Percentiles rank a stretch among this genome's conserved stretches.
phyloP scores from a whole-genome alignment of 495 filamentous ascomycete genomes.

The Penicillium arizonense region DNA sequence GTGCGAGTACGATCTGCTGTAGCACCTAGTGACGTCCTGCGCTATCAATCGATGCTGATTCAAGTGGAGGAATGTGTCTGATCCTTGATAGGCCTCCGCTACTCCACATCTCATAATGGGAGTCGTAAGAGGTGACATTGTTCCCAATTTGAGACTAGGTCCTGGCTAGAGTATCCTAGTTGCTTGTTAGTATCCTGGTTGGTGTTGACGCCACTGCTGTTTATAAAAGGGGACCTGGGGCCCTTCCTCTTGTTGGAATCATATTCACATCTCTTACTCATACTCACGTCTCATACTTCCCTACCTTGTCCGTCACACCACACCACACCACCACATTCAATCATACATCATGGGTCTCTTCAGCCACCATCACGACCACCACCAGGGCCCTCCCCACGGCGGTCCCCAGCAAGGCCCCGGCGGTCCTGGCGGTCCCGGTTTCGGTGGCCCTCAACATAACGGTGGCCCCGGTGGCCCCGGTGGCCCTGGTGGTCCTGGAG shows the following conservation, averaged over 20 bases:
- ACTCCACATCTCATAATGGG: background rate
- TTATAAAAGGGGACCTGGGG: background rate
- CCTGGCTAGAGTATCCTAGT: background rate
- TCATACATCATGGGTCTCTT: constrained; percentile 1
- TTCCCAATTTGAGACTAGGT: background rate
- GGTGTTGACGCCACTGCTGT: background rate
- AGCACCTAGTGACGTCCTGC: background rate
- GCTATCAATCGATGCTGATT: background rate
- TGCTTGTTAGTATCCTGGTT: background rate
- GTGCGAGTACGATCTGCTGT: background rate
- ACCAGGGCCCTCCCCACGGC: background rate
- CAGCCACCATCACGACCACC: background rate
- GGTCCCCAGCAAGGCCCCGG: background rate
- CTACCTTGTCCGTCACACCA: background rate
- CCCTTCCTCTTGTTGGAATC: background rate
- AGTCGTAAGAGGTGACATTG: constrained; percentile 1
- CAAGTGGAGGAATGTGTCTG: background rate
- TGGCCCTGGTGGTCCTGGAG: background rate
- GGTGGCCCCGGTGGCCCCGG: background rate
- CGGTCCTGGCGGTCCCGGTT: background rate
- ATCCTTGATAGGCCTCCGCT: background rate
- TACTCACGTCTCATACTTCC: background rate
- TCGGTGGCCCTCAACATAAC: background rate
- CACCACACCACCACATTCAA: background rate
- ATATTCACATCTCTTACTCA: background rate